phyloP scores from a whole-genome alignment of 2,329 filamentous ascomycete species.

The Colletotrichum chlorophyti region DNA sequence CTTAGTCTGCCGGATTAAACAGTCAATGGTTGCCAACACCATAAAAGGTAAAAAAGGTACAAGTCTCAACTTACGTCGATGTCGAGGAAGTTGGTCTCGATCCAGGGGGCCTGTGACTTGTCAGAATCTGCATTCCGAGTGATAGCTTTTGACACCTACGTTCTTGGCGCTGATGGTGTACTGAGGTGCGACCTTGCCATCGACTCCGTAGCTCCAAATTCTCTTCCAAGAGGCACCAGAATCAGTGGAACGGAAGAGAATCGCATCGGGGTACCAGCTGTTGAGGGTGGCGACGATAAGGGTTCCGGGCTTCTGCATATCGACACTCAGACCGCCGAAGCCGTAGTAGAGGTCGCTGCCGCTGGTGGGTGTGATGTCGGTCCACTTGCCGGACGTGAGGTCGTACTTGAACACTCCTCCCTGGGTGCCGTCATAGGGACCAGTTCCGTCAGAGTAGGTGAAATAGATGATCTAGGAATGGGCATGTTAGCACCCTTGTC shows the following conservation, averaged over 20 bases:
- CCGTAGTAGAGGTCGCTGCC: constrained; percentile 56
- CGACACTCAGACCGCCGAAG: constrained; percentile 62
- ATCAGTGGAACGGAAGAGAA: constrained; percentile 61
- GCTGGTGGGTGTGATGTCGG: constrained; percentile 61
- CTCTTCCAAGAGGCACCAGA: constrained; percentile 60
- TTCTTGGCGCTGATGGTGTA: constrained; percentile 37
- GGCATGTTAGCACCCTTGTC: not conserved
- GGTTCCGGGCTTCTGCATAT: constrained; percentile 60
- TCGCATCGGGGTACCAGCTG: constrained; percentile 65
- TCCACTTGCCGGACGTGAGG: constrained; percentile 55
- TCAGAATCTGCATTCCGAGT: not conserved
- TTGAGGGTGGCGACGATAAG: constrained; percentile 64
- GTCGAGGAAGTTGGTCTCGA: constrained; percentile 55
- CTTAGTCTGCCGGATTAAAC: too few species aligned
- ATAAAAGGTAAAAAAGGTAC: too few species aligned
- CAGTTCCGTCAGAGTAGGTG: constrained; percentile 60
- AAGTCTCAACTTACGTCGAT: too few species aligned
- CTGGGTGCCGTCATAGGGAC: constrained; percentile 62
- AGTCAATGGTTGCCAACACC: not conserved
- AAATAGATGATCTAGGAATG: constrained; percentile 48
- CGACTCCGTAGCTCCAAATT: constrained; percentile 52
- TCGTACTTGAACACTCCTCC: constrained; percentile 64
- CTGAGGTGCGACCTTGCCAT: constrained; percentile 16
- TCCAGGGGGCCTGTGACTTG: constrained; percentile 52
- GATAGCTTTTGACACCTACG: not conserved